These are phyloP conservation scores for Prunus salicina DNA, from an alignment of 306 rosid genomes.

Conservation along the genomic window DNA sequence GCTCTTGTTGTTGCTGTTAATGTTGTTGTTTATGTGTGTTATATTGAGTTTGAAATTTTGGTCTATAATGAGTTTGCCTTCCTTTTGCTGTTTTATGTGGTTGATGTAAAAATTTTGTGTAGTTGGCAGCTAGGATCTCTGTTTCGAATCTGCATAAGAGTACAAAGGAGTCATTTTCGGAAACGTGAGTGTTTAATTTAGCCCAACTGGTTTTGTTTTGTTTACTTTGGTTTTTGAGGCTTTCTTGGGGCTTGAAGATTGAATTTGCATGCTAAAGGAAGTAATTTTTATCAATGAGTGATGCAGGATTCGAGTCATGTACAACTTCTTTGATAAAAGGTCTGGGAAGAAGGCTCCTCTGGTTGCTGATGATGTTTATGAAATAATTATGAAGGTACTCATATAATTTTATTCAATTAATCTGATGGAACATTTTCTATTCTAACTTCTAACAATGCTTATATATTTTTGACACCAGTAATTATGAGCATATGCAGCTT, in stretches of 20 bases:
- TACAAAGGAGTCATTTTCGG: constrained; percentile 53
- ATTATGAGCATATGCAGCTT: neutral
- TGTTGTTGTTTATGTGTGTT: neutral
- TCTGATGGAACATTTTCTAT: neutral
- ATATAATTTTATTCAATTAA: neutral
- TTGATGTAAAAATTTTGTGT: neutral
- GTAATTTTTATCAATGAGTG: neutral
- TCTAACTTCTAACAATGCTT: neutral
- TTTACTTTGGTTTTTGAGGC: neutral
- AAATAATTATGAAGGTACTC: constrained; percentile 59
- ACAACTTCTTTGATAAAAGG: constrained; percentile 47
- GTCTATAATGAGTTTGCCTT: neutral
- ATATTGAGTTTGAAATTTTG: no score
- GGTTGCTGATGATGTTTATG: constrained; percentile 69
- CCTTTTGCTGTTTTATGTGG: neutral
- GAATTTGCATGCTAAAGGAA: neutral
- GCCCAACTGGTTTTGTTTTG: neutral
- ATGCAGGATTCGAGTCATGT: constrained; percentile 52
- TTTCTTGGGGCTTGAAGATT: neutral
- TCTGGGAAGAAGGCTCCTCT: constrained; percentile 65
- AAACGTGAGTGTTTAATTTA: constrained; percentile 45
- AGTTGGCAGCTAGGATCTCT: constrained; percentile 77
- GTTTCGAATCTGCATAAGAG: constrained; percentile 71
- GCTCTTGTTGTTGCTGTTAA: neutral
- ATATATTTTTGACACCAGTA: neutral